phyloP scores from a whole-genome alignment of 2,329 filamentous ascomycete genomes.

The Hymenoscyphus occultus region DNA sequence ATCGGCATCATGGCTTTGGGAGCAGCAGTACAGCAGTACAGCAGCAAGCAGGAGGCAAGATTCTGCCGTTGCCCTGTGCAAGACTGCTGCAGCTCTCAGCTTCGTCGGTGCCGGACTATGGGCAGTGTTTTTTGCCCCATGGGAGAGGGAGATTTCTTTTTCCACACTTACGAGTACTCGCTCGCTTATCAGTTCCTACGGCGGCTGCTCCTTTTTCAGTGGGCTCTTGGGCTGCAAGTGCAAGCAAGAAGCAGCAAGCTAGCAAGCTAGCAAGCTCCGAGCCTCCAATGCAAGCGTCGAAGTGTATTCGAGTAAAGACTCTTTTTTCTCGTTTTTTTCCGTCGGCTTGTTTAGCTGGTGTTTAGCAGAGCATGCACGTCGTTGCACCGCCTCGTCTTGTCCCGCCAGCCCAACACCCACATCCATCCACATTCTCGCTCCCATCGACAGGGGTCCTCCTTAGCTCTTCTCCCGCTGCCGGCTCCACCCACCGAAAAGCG shows the following conservation, averaged over 20 bases:
- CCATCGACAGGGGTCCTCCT: background rate
- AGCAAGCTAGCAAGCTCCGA: too few relatives aligned
- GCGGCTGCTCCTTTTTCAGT: background rate
- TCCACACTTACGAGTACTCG: background rate
- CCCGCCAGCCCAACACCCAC: background rate
- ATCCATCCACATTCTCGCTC: background rate
- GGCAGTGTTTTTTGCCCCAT: constrained; percentile 3
- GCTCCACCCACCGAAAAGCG: constrained; percentile 5
- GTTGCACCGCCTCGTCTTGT: constrained; percentile 17
- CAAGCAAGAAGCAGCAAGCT: background rate
- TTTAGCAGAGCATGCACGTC: constrained; percentile 11
- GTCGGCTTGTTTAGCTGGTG: constrained; percentile 3
- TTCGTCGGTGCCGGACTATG: background rate
- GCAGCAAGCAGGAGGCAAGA: background rate
- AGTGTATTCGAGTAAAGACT: background rate
- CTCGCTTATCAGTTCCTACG: background rate
- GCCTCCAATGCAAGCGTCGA: background rate
- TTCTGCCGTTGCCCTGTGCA: constrained; percentile 4
- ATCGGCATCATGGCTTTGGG: background rate
- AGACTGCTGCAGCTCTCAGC: constrained; percentile 4
- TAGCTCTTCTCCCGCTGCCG: constrained; percentile 1
- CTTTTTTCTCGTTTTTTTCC: background rate
- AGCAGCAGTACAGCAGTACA: background rate
- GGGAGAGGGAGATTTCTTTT: background rate
- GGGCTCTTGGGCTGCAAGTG: constrained; percentile 7